These are phyloP conservation scores for Poa pratensis DNA, from an alignment of 176 grass and related monocot genomes.

Conservation along the genomic window DNA sequence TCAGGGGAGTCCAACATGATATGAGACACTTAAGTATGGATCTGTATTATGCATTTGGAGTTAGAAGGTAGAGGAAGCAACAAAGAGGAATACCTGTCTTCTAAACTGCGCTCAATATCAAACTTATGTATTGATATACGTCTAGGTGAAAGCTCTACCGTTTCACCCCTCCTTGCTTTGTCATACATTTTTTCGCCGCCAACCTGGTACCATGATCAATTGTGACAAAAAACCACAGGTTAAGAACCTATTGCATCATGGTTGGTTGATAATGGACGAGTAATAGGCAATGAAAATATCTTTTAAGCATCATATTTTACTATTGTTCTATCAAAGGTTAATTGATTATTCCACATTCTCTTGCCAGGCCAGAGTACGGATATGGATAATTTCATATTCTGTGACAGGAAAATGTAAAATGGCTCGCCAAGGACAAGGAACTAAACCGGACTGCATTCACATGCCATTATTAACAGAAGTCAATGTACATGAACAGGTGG, in stretches of 20 bases:
- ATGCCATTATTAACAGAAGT: conserved; percentile 5
- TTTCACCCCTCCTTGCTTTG: conserved; percentile 94
- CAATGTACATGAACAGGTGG: not conserved
- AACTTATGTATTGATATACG: conserved; percentile 87
- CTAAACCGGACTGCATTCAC: not conserved
- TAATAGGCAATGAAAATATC: not conserved
- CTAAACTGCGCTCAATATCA: conserved; percentile 90
- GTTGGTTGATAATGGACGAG: not conserved
- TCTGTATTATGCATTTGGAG: not conserved
- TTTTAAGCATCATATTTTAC: not conserved
- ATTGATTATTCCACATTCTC: not conserved
- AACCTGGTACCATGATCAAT: conserved; percentile 53
- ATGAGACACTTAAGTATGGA: not conserved
- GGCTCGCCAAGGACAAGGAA: not conserved
- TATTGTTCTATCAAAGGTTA: too few relatives aligned
- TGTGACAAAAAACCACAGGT: conserved; percentile 18
- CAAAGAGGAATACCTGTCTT: conserved; percentile 64
- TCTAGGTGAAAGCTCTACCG: conserved; percentile 83
- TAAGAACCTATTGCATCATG: not conserved
- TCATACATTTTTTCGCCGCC: conserved; percentile 98
- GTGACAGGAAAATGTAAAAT: not conserved
- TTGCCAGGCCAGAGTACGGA: not conserved
- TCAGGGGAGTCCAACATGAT: not conserved
- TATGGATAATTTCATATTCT: not conserved
- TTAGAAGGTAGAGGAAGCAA: not conserved